A percentile compares a stretch with the other conserved stretches of the same genome.
Evolutionary conservation across 371 early-diverging fungal species (phyloP).

Genomic region (Coemansia sp.): DNA sequence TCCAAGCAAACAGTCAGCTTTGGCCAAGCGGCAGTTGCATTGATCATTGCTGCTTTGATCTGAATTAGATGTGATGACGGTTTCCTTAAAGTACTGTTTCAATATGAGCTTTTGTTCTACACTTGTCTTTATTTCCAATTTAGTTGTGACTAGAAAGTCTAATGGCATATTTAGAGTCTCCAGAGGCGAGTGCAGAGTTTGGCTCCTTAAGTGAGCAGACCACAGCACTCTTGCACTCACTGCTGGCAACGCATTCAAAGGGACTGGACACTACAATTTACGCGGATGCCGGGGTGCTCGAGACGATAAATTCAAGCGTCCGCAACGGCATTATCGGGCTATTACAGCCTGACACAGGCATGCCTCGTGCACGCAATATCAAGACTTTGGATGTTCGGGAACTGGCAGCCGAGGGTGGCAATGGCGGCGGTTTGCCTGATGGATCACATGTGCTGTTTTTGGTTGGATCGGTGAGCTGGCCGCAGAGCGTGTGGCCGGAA

Average conservation of each 20-base stretch:
- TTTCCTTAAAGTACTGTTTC: background rate
- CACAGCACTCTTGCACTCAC: background rate
- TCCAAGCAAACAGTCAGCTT: background rate
- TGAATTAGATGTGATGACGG: background rate
- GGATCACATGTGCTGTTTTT: conserved; percentile 34
- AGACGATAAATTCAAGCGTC: conserved; percentile 21
- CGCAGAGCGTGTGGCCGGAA: conserved; percentile 13
- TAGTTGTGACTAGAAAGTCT: background rate
- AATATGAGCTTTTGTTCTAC: background rate
- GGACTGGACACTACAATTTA: conserved; percentile 43
- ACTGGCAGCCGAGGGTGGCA: background rate
- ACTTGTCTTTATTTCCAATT: background rate
- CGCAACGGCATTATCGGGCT: conserved; percentile 25
- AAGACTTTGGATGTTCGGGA: conserved; percentile 7
- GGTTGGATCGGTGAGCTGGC: conserved; percentile 34
- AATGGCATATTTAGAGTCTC: background rate
- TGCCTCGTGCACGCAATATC: conserved; percentile 14
- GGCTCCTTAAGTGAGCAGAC: conserved; percentile 12
- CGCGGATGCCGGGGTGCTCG: conserved; percentile 29
- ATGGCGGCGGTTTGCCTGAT: conserved; percentile 10
- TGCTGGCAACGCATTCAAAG: conserved; percentile 17
- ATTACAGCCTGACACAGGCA: background rate
- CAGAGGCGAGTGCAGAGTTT: background rate
- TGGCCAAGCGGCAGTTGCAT: background rate
- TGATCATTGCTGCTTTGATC: background rate